Percentiles rank a stretch among this genome's conserved stretches.
Conservation (phyloP, 345 rosid species). For the Dovyalis caffra region DNA sequence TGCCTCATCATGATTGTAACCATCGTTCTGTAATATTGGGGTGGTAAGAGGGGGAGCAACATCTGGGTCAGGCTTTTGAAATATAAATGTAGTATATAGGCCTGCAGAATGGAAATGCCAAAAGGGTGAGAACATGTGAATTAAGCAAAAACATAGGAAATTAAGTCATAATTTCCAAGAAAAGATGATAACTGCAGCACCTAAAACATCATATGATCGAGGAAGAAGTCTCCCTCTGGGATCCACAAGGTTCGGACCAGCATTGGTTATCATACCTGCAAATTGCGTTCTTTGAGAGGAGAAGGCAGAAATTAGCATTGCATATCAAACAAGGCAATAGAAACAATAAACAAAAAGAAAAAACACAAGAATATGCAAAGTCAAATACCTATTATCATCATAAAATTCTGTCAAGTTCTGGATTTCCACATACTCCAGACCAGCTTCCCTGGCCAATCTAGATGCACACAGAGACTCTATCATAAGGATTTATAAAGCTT, state of each 20-base stretch:
- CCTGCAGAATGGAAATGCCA: conserved; percentile 42
- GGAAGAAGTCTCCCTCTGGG: conserved; percentile 90
- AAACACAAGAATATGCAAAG: background rate
- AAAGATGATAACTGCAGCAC: conserved; percentile 34
- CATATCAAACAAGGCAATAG: background rate
- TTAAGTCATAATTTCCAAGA: conserved; percentile 5
- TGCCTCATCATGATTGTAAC: conserved; percentile 67
- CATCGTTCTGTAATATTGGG: conserved; percentile 56
- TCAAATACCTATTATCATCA: conserved; percentile 76
- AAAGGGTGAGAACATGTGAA: conserved; percentile 4
- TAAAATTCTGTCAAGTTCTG: conserved; percentile 89
- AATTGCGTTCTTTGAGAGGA: conserved; percentile 53
- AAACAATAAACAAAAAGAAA: background rate
- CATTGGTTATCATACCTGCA: conserved; percentile 67
- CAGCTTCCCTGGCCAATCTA: conserved; percentile 96
- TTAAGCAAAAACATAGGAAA: background rate
- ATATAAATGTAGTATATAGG: conserved; percentile 78
- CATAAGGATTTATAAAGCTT: background rate
- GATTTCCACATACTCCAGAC: conserved; percentile 92
- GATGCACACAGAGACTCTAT: conserved; percentile 8
- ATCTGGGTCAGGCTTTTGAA: conserved; percentile 96
- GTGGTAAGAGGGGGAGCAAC: conserved; percentile 73
- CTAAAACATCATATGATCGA: conserved; percentile 75
- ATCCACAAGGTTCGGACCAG: conserved; percentile 75
- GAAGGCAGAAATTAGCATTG: background rate